Base-by-base conservation (phyloP, 805 yeast species). In the Pichia rugopelliculosa region DNA sequence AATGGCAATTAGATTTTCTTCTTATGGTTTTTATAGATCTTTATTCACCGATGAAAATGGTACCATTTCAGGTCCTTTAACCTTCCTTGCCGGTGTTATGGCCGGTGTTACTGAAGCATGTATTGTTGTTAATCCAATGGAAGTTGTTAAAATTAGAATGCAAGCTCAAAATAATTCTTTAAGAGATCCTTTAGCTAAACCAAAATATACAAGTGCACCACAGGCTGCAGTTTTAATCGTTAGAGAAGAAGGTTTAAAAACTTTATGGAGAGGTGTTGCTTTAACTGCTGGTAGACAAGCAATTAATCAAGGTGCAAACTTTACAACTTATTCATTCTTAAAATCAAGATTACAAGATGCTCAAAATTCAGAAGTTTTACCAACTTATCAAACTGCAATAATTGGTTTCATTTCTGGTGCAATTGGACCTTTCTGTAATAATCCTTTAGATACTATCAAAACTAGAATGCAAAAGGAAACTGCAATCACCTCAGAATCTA, bases 281-380 rank as follows among this genome's bases (percentile, higher is more conserved):
- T 79, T 91, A 61, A 91, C 99, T 30, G 96, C 97, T 36, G 95
- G 96, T 26, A 82, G 99, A 73, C 99, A 91, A 68, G 97, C 98
- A 25, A 84, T 96, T 50, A 91, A 91, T 73, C 99, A 91, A 71
- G 99, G 97, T 73, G 97, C 95, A 42, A 91, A 93, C 71, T 91
- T 91, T 70, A 91, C 98, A 3, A 96, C 88, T 26, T 91, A 91
- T 72, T 85, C 96, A 24, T 84, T 84, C 66, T 70, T 90, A 57
- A 88, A 84, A 65, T 84, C 82, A 59, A 72, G 65, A 56, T 75
- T 88, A 58, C 84, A 80, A 62, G 79, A 76, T 36, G 70, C 76
- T 60, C 87, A 83, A 54, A 66, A 72, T 39, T 58, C 74, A 2
- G 72, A 72, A 47, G 72, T 74, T 41, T 77, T 91, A 53, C 96